These are phyloP conservation scores for Cercospora janseana DNA, from an alignment of 2,329 filamentous ascomycete species.

Conservation along the genomic window DNA sequence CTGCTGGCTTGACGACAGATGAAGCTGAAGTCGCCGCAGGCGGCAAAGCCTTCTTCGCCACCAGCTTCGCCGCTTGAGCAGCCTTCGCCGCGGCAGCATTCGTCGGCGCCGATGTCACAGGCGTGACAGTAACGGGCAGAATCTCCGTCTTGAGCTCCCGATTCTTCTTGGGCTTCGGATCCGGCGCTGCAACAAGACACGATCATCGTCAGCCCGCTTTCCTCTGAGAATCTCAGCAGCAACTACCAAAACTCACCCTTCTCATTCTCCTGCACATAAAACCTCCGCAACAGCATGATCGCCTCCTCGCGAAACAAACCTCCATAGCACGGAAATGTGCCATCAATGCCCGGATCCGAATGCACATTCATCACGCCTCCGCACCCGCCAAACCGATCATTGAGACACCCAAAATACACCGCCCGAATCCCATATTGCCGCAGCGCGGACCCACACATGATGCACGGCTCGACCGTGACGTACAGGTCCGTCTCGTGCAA, in stretches of 20 bases:
- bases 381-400: slow-evolving; percentile 95
- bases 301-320: slow-evolving; percentile 89
- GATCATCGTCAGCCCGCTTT: neutral
- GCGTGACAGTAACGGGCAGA: slow-evolving; percentile 43
- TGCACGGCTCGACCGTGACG: slow-evolving; percentile 96
- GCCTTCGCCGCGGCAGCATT: slow-evolving; percentile 19
- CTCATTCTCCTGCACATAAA: slow-evolving; percentile 97
- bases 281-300: slow-evolving; percentile 84
- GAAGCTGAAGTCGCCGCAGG: neutral
- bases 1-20: slow-evolving; percentile 3
- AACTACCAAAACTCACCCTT: slow-evolving; percentile 60
- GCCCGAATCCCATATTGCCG: slow-evolving; percentile 82
- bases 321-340: slow-evolving; percentile 76
- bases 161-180: slow-evolving; percentile 63
- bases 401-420: slow-evolving; percentile 92
- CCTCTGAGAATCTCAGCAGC: neutral
- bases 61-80: slow-evolving; percentile 9
- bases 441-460: slow-evolving; percentile 95
- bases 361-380: slow-evolving; percentile 91
- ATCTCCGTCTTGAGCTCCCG: slow-evolving; percentile 62
- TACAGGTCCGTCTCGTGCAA: slow-evolving; percentile 78
- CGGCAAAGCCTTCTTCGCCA: slow-evolving; percentile 5
- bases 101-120: slow-evolving; percentile 17
- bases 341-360: slow-evolving; percentile 69
- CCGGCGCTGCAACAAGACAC: slow-evolving; percentile 51